Conservation (phyloP, 148 eudicot species). For the Diospyros lotus region DNA sequence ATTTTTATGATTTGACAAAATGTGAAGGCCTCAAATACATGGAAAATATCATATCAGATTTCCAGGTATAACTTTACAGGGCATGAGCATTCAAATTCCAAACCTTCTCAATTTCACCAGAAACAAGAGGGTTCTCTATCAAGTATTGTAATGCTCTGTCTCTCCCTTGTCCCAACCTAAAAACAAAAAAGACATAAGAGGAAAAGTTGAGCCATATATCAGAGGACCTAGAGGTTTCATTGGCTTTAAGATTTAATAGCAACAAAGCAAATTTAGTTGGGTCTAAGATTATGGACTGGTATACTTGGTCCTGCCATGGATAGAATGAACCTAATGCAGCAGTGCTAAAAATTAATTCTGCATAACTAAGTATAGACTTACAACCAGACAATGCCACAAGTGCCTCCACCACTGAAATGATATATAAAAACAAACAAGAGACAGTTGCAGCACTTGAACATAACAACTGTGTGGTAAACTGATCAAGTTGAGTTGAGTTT, state of each 20-base stretch:
- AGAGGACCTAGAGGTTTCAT: background rate
- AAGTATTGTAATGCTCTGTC: slow-evolving; percentile 78
- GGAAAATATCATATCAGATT: background rate
- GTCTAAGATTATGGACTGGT: background rate
- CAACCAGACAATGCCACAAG: background rate
- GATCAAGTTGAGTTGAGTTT: too few relatives aligned
- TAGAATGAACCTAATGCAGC: background rate
- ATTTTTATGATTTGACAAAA: too few relatives aligned
- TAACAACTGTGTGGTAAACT: background rate
- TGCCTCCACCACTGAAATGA: background rate
- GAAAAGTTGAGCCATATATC: background rate
- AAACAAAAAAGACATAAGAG: slow-evolving; percentile 9
- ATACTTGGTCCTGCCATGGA: background rate
- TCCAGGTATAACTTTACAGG: background rate
- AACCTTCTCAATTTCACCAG: slow-evolving; percentile 91
- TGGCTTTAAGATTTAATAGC: background rate
- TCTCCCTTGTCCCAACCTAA: slow-evolving; percentile 96
- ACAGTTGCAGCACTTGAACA: background rate
- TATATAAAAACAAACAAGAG: background rate
- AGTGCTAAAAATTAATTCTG: background rate
- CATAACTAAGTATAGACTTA: background rate
- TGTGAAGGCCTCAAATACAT: background rate
- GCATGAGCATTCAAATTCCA: slow-evolving; percentile 33
- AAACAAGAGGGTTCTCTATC: slow-evolving; percentile 71
- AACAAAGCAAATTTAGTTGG: background rate